A percentile compares a stretch with the other conserved stretches of the same genome.
Evolutionary conservation across 148 eudicot species (phyloP).

Genomic region (Simmondsia chinensis): DNA sequence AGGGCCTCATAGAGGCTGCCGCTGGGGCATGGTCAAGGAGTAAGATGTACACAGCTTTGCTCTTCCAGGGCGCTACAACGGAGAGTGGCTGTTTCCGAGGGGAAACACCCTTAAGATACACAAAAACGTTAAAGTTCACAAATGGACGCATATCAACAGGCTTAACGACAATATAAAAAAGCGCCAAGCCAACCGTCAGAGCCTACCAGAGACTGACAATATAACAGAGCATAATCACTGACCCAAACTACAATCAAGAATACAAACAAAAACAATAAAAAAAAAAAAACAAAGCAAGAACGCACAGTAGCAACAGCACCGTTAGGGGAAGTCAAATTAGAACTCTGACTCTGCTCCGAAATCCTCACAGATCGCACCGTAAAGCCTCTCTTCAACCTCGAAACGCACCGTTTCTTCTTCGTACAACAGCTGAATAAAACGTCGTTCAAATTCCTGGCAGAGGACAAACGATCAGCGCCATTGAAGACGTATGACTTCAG

Average conservation of each 20-base stretch:
- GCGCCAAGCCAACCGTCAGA: neutral
- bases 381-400: constrained; percentile 8
- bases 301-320: constrained; percentile 38
- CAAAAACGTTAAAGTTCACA: no score
- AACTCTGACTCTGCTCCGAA: constrained; percentile 13
- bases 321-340: constrained; percentile 20
- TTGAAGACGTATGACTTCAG: constrained; percentile 17
- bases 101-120: no score
- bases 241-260: neutral
- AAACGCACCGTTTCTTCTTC: constrained; percentile 16
- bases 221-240: no score
- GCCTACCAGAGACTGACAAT: neutral
- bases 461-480: constrained; percentile 23
- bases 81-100: no score
- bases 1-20: no score
- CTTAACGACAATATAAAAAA: no score
- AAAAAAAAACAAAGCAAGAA: neutral
- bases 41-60: no score
- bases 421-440: constrained; percentile 1
- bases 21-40: no score
- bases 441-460: constrained; percentile 20
- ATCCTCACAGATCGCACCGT: constrained; percentile 34
- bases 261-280: neutral
- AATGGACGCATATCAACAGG: no score
- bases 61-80: no score